These are phyloP conservation scores for Candida jianshihensis DNA, from an alignment of 805 yeast genomes.

Conservation along the genomic window DNA sequence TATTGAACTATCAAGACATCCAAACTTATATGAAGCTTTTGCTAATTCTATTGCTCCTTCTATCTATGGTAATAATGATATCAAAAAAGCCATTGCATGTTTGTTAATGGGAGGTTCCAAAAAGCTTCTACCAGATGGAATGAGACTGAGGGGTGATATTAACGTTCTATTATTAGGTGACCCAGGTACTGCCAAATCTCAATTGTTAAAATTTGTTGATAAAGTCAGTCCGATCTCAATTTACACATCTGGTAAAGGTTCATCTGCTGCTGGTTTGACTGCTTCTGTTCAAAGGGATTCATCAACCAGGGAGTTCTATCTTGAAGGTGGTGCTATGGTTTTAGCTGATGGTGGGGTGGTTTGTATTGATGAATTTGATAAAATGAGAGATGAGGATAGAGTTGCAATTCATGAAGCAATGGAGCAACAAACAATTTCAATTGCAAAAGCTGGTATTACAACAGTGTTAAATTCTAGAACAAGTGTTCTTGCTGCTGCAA, in stretches of 20 bases:
- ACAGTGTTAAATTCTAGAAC: conserved; percentile 95
- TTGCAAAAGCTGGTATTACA: conserved; percentile 98
- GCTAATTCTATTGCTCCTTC: conserved; percentile 92
- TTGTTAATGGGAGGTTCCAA: conserved; percentile 91
- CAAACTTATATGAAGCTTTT: conserved; percentile 80
- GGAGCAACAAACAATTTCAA: conserved; percentile 99
- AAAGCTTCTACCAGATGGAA: conserved; percentile 88
- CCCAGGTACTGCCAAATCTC: conserved; percentile 99
- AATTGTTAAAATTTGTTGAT: conserved; percentile 88
- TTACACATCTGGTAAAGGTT: conserved; percentile 97
- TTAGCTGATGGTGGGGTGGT: conserved; percentile 99
- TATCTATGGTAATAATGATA: conserved; percentile 88
- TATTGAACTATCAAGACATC: conserved; percentile 69
- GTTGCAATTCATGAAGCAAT: conserved; percentile 99
- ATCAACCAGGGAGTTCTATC: conserved; percentile 79
- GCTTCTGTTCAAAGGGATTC: conserved; percentile 95
- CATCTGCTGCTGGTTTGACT: conserved; percentile 98
- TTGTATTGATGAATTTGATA: conserved; percentile 98
- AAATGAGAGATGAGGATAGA: conserved; percentile 98
- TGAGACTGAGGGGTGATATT: conserved; percentile 95
- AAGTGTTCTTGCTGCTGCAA: conserved; percentile 95
- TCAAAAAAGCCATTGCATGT: conserved; percentile 90
- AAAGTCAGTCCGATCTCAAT: conserved; percentile 91
- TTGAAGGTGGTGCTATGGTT: conserved; percentile 99
- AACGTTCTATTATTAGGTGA: conserved; percentile 92